Evolutionary conservation across 768 basidiomycete genomes (phyloP).

Genomic region (Chalciporus chontae): DNA sequence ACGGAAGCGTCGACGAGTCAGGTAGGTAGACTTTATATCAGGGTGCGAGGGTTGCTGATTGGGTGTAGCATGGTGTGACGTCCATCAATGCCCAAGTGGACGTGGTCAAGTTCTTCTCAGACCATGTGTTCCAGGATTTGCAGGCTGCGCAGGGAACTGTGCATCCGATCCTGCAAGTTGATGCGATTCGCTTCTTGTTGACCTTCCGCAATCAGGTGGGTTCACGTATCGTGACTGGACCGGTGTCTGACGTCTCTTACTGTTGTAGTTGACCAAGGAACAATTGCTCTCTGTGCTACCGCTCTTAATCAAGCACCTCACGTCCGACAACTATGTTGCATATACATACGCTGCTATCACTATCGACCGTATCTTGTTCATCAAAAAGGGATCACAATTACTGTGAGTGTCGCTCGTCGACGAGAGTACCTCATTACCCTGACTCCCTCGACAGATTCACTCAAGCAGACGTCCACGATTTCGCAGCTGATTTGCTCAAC

Average conservation of each 20-base stretch:
- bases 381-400: constrained; percentile 72
- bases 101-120: constrained; percentile 93
- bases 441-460: constrained; percentile 57
- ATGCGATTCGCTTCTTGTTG: constrained; percentile 91
- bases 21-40: constrained; percentile 40
- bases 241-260: not conserved
- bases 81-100: constrained; percentile 90
- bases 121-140: constrained; percentile 85
- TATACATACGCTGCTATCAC: constrained; percentile 97
- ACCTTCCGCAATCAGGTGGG: constrained; percentile 94
- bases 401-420: constrained; percentile 48
- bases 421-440: not conserved
- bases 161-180: constrained; percentile 90
- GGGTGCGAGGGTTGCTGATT: not conserved
- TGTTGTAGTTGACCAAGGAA: constrained; percentile 76
- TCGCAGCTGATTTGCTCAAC: constrained; percentile 68
- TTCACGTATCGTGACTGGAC: not conserved
- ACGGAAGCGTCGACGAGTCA: constrained; percentile 83
- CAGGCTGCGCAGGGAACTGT: constrained; percentile 63
- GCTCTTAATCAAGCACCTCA: constrained; percentile 76
- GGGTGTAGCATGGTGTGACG: constrained; percentile 79
- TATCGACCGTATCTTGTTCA: constrained; percentile 92
- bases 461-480: constrained; percentile 81
- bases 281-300: constrained; percentile 92
- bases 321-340: constrained; percentile 83